phyloP scores from a whole-genome alignment of 306 rosid genomes.

The Medicago truncatula region DNA sequence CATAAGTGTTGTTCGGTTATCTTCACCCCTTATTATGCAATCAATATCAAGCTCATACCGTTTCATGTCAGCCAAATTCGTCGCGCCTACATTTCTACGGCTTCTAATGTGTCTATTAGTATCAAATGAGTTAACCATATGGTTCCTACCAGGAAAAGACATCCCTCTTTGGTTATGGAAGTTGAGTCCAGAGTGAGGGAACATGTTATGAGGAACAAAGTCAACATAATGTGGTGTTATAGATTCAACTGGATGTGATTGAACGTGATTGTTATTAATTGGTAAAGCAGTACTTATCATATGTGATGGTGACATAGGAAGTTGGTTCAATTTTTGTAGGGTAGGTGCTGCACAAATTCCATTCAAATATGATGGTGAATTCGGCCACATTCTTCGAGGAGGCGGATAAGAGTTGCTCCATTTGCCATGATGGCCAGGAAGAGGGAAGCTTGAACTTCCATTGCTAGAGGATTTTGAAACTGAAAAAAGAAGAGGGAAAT shows the following conservation, averaged over 20 bases:
- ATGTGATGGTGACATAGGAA: slow-evolving; percentile 59
- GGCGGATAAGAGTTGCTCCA: slow-evolving; percentile 58
- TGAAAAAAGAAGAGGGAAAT: not conserved
- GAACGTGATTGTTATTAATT: slow-evolving; percentile 54
- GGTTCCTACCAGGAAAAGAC: slow-evolving; percentile 57
- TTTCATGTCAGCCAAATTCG: slow-evolving; percentile 58
- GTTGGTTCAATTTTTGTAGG: slow-evolving; percentile 52
- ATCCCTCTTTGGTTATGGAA: slow-evolving; percentile 38
- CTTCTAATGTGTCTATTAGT: slow-evolving; percentile 56
- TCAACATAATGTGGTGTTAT: slow-evolving; percentile 49
- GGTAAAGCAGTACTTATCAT: slow-evolving; percentile 46
- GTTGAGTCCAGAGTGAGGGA: slow-evolving; percentile 50
- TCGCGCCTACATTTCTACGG: slow-evolving; percentile 61
- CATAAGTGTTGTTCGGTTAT: slow-evolving; percentile 75
- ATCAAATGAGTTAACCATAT: slow-evolving; percentile 54
- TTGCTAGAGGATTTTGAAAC: slow-evolving; percentile 53
- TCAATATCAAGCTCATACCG: slow-evolving; percentile 69
- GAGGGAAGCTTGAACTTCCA: slow-evolving; percentile 41
- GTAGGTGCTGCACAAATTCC: slow-evolving; percentile 48
- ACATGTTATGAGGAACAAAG: slow-evolving; percentile 47
- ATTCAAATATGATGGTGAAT: slow-evolving; percentile 55
- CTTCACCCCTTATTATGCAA: slow-evolving; percentile 58
- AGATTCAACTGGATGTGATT: slow-evolving; percentile 60
- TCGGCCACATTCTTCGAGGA: slow-evolving; percentile 51
- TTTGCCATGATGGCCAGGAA: slow-evolving; percentile 49